A percentile compares a stretch with the other conserved stretches of the same genome.
These are phyloP conservation scores for Sclerotinia sclerotiorum DNA, from an alignment of 2,329 filamentous ascomycete genomes.

Conservation along the genomic window DNA sequence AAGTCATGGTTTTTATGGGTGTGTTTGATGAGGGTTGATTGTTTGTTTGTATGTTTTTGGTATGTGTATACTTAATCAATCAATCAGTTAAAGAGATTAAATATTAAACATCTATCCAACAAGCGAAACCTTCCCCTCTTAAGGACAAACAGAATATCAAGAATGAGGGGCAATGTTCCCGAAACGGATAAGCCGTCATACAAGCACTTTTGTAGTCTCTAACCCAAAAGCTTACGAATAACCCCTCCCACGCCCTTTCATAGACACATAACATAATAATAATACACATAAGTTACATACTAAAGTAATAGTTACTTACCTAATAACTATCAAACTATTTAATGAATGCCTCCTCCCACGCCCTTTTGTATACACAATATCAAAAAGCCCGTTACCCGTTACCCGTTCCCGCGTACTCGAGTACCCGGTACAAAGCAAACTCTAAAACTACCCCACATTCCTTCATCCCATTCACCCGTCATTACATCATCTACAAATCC, in stretches of 20 bases:
- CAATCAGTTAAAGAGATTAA: not conserved
- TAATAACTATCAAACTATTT: too few relatives aligned
- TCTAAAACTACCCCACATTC: not conserved
- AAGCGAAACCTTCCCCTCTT: not conserved
- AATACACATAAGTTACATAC: not conserved
- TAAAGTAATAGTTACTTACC: not conserved
- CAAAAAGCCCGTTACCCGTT: not conserved
- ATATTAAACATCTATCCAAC: too few relatives aligned
- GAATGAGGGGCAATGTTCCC: not conserved
- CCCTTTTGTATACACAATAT: not conserved
- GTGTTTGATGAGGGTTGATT: not conserved
- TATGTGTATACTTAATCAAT: not conserved
- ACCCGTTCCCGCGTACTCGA: too few relatives aligned
- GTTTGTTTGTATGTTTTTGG: not conserved
- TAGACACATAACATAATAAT: not conserved
- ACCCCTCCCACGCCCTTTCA: not conserved
- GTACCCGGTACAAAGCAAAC: too few relatives aligned
- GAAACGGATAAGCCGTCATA: not conserved
- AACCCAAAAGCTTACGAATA: not conserved
- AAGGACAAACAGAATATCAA: not conserved
- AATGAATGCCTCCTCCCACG: too few relatives aligned
- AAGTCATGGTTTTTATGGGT: constrained; percentile 9
- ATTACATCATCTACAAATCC: not conserved
- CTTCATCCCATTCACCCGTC: not conserved
- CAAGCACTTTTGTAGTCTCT: not conserved